Evolutionary conservation across 805 yeast species (phyloP), one percentile per base, ranked within the genome.

Genomic region (Yamadazyma philogaea): DNA sequence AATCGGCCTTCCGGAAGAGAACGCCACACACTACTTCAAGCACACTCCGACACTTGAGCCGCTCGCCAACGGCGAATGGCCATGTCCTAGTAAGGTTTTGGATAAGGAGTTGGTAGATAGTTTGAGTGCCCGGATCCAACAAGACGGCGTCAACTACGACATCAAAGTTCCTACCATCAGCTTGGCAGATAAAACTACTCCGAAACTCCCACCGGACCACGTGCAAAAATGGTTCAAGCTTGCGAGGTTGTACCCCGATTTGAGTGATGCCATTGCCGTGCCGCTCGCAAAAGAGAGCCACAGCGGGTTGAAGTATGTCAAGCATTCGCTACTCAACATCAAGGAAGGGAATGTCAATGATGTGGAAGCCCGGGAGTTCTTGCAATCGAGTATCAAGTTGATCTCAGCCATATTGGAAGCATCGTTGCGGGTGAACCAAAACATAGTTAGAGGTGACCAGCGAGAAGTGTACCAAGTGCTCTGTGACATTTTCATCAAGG

Each of bases 11-110:
- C 22, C 55, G 5, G 56, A 50, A 19, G 22, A 49, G 1, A 59
- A 60, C 36, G 61, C 65, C 1, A 51, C 50, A n/a, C 63, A 56
- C 34, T 62, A 49, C 33, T 62, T 61, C 50, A 55, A 58, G 34
- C 60, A 61, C 45, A 51, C 44, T 10, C 32, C n/a, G 21, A 33
- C 26, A 16, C 34, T 49, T 21, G 34, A 19, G n/a, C 30, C 44
- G 14, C 36, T 49, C 11, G n/a, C 39, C 1, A n/a, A 19, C 17
- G 50, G 53, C 6, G 46, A 44, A 11, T 49, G 53, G 53, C 47
- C 53, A 6, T 43, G 52, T 33, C 46, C 49, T 8, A 46, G 31
- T 14, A 21, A 41, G 1, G n/a, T 24, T 3, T 22, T 46, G 2
- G 50, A 49, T 6, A 20, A 34, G 16, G 40, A 39, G 11, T 43